Conservation (phyloP, 2,329 filamentous ascomycete species). For the Colletotrichum godetiae region DNA sequence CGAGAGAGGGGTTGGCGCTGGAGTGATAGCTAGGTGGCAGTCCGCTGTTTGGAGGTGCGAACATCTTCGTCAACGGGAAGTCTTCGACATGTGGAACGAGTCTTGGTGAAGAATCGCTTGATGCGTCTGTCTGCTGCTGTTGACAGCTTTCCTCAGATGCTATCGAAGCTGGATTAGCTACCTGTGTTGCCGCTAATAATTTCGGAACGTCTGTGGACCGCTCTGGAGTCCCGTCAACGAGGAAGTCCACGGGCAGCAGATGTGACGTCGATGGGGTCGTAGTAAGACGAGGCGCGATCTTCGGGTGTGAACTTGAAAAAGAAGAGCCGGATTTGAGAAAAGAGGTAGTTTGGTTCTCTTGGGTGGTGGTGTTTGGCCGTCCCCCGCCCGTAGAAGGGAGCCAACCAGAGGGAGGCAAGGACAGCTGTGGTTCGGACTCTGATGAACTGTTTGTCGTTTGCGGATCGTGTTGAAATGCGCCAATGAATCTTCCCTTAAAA, state of each 20-base stretch:
- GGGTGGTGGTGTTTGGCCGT: neutral
- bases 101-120: constrained; percentile 26
- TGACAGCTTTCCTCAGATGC: neutral
- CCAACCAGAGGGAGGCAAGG: neutral
- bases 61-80: constrained; percentile 43
- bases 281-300: neutral
- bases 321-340: neutral
- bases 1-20: constrained; percentile 44
- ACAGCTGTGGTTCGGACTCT: neutral
- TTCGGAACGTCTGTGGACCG: neutral
- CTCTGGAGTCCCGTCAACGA: neutral
- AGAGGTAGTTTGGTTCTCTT: neutral
- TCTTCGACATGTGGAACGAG: constrained; percentile 41
- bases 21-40: constrained; percentile 41
- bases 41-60: constrained; percentile 34
- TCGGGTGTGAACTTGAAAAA: neutral
- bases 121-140: neutral
- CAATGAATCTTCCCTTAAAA: constrained; percentile 39
- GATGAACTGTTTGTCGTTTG: neutral
- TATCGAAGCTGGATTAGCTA: neutral
- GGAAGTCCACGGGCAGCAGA: neutral
- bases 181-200: neutral
- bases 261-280: neutral
- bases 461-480: constrained; percentile 32
- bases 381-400: neutral